Base-by-base conservation (phyloP, 1,284 basidiomycete species). In the Porodaedalea pini region DNA sequence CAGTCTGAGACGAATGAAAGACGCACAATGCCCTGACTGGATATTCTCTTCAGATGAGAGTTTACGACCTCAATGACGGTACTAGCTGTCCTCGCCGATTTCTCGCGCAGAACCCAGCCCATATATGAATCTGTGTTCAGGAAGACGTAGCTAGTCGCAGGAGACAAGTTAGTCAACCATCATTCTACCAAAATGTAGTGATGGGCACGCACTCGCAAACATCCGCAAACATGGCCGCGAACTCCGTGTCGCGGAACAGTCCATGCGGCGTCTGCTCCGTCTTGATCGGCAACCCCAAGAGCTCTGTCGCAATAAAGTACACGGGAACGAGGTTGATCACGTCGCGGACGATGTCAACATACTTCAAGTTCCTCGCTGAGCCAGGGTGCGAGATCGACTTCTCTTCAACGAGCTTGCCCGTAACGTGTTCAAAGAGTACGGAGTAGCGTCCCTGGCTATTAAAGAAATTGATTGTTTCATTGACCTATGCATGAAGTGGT, bases 311-410 rank as follows among this genome's bases (percentile, higher is more conserved):
- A 27, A 86, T 75, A 84, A 85, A 90, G 62, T 82, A 75, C 10
- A 88, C 71, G 0, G 88, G 84, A 40, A 85, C 65, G 34, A 80
- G 69, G 64, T 90, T 88, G 68, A 88, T 78, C 21, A 92, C 86
- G 63, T 92, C 84, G 48, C 77, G 75, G 15, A 92, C 80, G 51
- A 93, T 75, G 67, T 94, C 87, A 39, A 92, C 66, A 56, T 74
- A 76, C 40, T 68, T 71, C 13, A 47, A 0, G 25, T 47, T 47
- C 17, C 66, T 68, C 4, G 61, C 41, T 11, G 69, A 62, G 31
- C 72, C 75, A 27, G 71, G 68, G 45, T 73, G 66, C 8, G 62
- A 37, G 23, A 58, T 25, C 2, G 53, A 58, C 29, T 61, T 60
- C 11, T 68, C 63, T 36, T 67, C 64, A 58, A 81, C 72, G 25